Conservation (phyloP, 2,329 filamentous ascomycete genomes). For the Pseudocercospora vitis region DNA sequence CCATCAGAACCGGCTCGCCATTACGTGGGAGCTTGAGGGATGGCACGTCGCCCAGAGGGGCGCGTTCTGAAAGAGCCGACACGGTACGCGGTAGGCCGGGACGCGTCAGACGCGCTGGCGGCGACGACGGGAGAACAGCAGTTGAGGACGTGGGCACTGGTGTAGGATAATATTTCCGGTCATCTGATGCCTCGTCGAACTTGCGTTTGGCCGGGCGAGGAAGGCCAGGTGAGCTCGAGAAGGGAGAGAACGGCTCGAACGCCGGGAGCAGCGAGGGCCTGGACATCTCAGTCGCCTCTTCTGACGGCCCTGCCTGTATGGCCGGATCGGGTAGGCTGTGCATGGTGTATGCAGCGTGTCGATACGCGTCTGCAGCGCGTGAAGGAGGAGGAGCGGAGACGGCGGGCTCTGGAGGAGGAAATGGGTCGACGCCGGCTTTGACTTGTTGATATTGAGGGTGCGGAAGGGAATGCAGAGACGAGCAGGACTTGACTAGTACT, state of each 20-base stretch:
- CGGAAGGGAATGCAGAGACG: slow-evolving; percentile 11
- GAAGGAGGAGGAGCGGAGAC: slow-evolving; percentile 15
- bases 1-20: slow-evolving; percentile 82
- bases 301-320: slow-evolving; percentile 20
- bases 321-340: slow-evolving; percentile 22
- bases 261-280: slow-evolving; percentile 67
- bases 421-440: slow-evolving; percentile 16
- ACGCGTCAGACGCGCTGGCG: slow-evolving; percentile 58
- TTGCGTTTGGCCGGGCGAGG: slow-evolving; percentile 69
- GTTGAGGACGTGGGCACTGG: slow-evolving; percentile 93
- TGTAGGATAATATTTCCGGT: slow-evolving; percentile 71
- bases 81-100: slow-evolving; percentile 60
- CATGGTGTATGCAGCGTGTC: slow-evolving; percentile 28
- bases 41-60: slow-evolving; percentile 80
- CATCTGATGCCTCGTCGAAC: slow-evolving; percentile 49
- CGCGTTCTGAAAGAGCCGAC: slow-evolving; percentile 71
- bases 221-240: slow-evolving; percentile 74
- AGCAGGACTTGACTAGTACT: slow-evolving; percentile 18
- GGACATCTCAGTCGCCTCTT: slow-evolving; percentile 21
- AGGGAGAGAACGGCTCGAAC: slow-evolving; percentile 61
- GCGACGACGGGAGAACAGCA: slow-evolving; percentile 84
- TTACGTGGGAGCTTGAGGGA: slow-evolving; percentile 76
- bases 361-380: slow-evolving; percentile 25
- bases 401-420: slow-evolving; percentile 21
- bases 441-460: slow-evolving; percentile 22